Percentiles rank a stretch among this genome's conserved stretches.
Evolutionary conservation across 2,329 filamentous ascomycete species (phyloP).

Genomic region (Botrytis byssoidea): DNA sequence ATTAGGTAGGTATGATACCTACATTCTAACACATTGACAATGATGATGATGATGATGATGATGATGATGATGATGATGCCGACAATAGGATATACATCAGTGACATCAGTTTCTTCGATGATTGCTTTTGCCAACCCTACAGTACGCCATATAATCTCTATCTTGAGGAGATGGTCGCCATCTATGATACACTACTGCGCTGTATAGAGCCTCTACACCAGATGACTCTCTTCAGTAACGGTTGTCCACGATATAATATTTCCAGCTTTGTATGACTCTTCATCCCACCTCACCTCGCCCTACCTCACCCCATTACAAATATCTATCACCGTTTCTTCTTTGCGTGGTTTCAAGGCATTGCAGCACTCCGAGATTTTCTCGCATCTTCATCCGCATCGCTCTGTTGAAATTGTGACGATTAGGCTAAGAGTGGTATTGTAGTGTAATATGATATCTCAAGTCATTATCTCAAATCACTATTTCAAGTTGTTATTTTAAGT

Average conservation of each 20-base stretch:
- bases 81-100: not conserved
- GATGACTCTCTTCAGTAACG: not conserved
- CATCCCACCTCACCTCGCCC: not conserved
- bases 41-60: not conserved
- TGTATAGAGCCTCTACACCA: not conserved
- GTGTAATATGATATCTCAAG: not conserved
- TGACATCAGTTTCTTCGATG: not conserved
- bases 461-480: not conserved
- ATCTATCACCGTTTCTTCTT: not conserved
- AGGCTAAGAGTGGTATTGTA: not conserved
- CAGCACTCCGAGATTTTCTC: not conserved
- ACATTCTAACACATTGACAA: not conserved
- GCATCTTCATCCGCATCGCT: too few relatives aligned
- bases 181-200: not conserved
- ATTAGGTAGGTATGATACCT: not conserved
- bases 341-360: not conserved
- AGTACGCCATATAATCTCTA: not conserved
- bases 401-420: too few relatives aligned
- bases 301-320: not conserved
- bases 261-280: not conserved
- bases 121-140: not conserved
- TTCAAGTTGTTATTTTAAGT: not conserved
- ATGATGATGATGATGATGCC: not conserved
- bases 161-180: not conserved
- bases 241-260: not conserved